Conservation (phyloP, 371 early-diverging fungal species). For the Saksenaea vasiformis region DNA sequence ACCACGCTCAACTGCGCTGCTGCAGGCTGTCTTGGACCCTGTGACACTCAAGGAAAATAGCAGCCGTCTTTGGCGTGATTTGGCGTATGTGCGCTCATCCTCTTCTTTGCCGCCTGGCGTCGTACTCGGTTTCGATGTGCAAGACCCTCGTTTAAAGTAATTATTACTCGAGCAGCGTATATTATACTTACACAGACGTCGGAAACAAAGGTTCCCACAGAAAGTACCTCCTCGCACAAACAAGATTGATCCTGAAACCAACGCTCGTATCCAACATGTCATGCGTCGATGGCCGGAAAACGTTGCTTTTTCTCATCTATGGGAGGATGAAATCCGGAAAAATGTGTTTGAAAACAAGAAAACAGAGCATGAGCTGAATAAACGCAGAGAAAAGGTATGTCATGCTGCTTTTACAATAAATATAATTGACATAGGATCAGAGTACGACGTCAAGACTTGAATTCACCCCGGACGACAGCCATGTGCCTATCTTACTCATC, state of each 20-base stretch:
- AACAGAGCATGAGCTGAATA: slow-evolving; percentile 68
- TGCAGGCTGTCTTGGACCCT: slow-evolving; percentile 61
- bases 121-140: slow-evolving; percentile 65
- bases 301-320: slow-evolving; percentile 58
- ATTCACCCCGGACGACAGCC: slow-evolving; percentile 55
- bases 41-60: slow-evolving; percentile 1
- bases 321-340: slow-evolving; percentile 58
- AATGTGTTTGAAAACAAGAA: slow-evolving; percentile 42
- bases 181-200: slow-evolving; percentile 12
- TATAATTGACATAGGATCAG: background rate
- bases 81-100: slow-evolving; percentile 58
- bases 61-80: slow-evolving; percentile 47
- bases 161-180: slow-evolving; percentile 5
- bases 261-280: slow-evolving; percentile 25
- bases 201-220: slow-evolving; percentile 70
- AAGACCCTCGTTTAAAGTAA: slow-evolving; percentile 78
- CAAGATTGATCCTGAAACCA: slow-evolving; percentile 29
- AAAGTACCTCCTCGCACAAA: slow-evolving; percentile 59
- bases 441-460: slow-evolving; percentile 43
- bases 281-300: slow-evolving; percentile 64
- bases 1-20: slow-evolving; percentile 71
- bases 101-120: slow-evolving; percentile 71
- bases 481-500: slow-evolving; percentile 79
- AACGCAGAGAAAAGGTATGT: slow-evolving; percentile 60
- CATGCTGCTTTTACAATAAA: background rate